phyloP scores from a whole-genome alignment of 108 stramenopile species.

The Cyclostephanos tholiformis region DNA sequence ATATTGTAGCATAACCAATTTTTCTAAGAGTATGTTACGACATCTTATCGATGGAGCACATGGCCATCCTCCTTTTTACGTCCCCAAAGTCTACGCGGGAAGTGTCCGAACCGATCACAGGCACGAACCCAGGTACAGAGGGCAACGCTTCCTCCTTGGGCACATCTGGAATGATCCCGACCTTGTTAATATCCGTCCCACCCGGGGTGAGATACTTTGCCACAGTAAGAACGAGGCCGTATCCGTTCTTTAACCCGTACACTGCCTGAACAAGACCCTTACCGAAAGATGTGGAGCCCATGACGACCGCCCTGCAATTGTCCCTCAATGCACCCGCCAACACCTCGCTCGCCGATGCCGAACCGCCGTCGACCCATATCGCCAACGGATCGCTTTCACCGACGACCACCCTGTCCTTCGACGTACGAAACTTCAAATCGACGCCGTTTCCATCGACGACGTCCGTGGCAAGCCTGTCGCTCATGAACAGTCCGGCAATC shows the following conservation, averaged over 20 bases:
- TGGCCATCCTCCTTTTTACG: conserved; percentile 43
- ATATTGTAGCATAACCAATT: no score
- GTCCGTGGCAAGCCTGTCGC: conserved; percentile 77
- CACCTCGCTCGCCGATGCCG: conserved; percentile 92
- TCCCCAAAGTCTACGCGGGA: conserved; percentile 75
- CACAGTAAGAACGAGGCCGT: conserved; percentile 92
- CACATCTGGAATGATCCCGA: conserved; percentile 79
- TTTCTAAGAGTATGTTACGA: conserved; percentile 1
- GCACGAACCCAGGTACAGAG: conserved; percentile 56
- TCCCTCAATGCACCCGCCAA: conserved; percentile 91
- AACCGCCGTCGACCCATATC: conserved; percentile 78
- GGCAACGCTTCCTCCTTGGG: conserved; percentile 49
- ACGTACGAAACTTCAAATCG: conserved; percentile 70
- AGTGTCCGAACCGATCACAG: conserved; percentile 65
- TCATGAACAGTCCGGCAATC: conserved; percentile 88
- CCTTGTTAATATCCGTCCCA: conserved; percentile 89
- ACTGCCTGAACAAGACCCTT: conserved; percentile 97
- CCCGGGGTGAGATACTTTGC: conserved; percentile 91
- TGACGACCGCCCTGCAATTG: conserved; percentile 92
- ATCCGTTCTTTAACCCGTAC: conserved; percentile 91
- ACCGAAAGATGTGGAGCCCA: conserved; percentile 90
- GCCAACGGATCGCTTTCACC: conserved; percentile 62
- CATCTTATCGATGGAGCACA: background rate
- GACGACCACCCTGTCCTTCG: conserved; percentile 55
- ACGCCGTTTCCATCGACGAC: conserved; percentile 78